Conservation (phyloP, 192 early-diverging fungal species). For the Gigaspora rosea region DNA sequence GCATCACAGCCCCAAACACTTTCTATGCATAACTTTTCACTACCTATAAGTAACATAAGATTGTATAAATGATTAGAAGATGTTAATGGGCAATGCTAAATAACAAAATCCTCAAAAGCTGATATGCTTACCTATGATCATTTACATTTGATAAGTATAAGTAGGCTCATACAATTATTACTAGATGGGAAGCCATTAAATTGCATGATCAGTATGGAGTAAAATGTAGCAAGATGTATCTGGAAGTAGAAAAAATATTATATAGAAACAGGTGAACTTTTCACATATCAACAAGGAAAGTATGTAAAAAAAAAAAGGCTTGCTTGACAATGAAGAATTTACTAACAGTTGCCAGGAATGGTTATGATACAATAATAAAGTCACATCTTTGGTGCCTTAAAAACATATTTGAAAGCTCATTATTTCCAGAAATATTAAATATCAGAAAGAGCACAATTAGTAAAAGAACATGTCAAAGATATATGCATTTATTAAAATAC, state of each 20-base stretch:
- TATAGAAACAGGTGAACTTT: not conserved
- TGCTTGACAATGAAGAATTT: not conserved
- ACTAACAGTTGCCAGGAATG: not conserved
- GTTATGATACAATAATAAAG: not conserved
- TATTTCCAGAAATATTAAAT: not conserved
- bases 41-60: not conserved
- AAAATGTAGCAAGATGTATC: too few relatives aligned
- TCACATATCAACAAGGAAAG: slow-evolving; percentile 5
- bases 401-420: not conserved
- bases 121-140: not conserved
- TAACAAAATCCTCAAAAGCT: not conserved
- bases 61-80: not conserved
- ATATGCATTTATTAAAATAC: not conserved
- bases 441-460: not conserved
- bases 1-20: too few relatives aligned
- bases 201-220: too few relatives aligned
- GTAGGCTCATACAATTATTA: not conserved
- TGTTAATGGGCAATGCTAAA: not conserved
- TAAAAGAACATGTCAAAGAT: slow-evolving; percentile 8
- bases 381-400: not conserved
- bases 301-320: not conserved
- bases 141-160: not conserved
- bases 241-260: not conserved
- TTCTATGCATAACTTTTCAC: not conserved
- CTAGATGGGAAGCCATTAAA: too few relatives aligned